phyloP scores from a whole-genome alignment of 2,329 filamentous ascomycete species.

The Gnomoniopsis smithogilvyi region DNA sequence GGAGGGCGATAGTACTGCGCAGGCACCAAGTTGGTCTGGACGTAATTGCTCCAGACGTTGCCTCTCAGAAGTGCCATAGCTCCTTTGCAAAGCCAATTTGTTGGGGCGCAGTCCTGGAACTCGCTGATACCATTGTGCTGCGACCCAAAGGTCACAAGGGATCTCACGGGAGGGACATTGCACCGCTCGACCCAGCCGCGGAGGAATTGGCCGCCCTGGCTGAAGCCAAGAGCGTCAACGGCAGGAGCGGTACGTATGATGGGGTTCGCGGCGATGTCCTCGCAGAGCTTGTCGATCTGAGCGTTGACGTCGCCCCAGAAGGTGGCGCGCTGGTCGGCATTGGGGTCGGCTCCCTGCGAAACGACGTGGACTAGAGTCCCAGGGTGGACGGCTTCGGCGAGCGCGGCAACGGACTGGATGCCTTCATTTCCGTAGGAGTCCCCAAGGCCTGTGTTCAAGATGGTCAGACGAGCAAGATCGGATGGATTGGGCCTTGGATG shows the following conservation, averaged over 20 bases:
- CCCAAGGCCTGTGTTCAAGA: conserved; percentile 42
- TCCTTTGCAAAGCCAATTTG: conserved; percentile 77
- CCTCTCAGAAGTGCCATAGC: conserved; percentile 74
- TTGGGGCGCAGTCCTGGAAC: conserved; percentile 69
- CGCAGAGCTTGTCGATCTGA: conserved; percentile 76
- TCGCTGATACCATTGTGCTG: conserved; percentile 90
- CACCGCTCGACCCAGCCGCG: conserved; percentile 87
- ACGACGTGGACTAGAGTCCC: conserved; percentile 83
- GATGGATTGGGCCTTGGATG: conserved; percentile 26
- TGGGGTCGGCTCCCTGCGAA: conserved; percentile 63
- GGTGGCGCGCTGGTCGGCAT: conserved; percentile 73
- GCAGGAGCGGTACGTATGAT: conserved; percentile 79
- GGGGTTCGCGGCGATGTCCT: conserved; percentile 69
- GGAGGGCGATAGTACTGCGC: conserved; percentile 91
- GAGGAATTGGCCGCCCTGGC: conserved; percentile 95
- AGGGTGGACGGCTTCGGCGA: conserved; percentile 71
- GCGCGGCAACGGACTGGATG: conserved; percentile 64
- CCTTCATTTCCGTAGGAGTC: conserved; percentile 76
- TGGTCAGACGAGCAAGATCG: neutral
- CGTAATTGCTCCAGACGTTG: conserved; percentile 76
- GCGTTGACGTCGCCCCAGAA: conserved; percentile 87
- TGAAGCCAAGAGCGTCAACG: conserved; percentile 90
- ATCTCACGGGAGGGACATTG: conserved; percentile 70
- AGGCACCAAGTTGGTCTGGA: conserved; percentile 79
- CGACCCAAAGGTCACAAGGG: conserved; percentile 81